phyloP scores from a whole-genome alignment of 1,284 basidiomycete genomes.

The Entoloma clypeatum region DNA sequence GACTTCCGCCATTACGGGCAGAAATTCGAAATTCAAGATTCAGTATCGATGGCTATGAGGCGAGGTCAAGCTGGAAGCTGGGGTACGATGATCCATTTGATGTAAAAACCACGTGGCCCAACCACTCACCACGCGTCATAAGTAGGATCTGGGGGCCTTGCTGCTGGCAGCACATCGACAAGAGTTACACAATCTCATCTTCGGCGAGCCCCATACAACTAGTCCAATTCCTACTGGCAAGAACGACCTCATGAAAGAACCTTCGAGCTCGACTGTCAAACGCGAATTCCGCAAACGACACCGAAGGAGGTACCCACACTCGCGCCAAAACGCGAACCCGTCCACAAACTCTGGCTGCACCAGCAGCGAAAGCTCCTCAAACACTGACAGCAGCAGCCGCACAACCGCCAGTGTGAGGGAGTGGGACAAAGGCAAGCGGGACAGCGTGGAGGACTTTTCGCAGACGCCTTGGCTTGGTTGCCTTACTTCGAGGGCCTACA shows the following conservation, averaged over 20 bases:
- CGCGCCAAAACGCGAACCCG: too few species aligned
- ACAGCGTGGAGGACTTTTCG: conserved; percentile 8
- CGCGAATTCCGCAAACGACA: conserved; percentile 15
- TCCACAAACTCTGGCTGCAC: too few species aligned
- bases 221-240: not conserved
- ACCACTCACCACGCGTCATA: too few species aligned
- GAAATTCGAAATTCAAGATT: not conserved
- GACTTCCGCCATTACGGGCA: conserved; percentile 4
- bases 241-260: conserved; percentile 15
- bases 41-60: conserved; percentile 7
- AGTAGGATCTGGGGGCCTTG: too few species aligned
- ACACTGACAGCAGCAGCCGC: not conserved
- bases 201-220: not conserved
- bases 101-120: too few species aligned
- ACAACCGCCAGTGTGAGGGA: not conserved
- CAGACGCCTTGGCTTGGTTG: conserved; percentile 24
- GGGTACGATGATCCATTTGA: too few species aligned
- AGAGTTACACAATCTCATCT: not conserved
- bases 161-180: not conserved
- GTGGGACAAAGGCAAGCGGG: not conserved
- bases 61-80: too few species aligned
- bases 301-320: conserved; percentile 5
- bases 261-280: conserved; percentile 12
- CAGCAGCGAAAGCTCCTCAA: conserved; percentile 1
- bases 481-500: conserved; percentile 14